Evolutionary conservation across 2,329 filamentous ascomycete genomes (phyloP).

Genomic region (Colletotrichum sublineola): DNA sequence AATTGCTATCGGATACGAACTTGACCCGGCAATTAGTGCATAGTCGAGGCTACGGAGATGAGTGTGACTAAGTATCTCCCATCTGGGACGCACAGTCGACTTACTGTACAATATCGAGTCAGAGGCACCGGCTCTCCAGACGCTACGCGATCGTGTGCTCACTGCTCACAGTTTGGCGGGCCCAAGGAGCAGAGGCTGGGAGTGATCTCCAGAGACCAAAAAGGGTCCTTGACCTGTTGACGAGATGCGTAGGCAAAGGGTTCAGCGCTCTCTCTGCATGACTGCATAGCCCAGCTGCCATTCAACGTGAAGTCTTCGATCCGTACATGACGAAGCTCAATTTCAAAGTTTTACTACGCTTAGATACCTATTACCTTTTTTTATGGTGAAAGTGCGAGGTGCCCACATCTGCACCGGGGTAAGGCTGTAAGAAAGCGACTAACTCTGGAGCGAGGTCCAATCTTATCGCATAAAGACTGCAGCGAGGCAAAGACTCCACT

Average conservation of each 20-base stretch:
- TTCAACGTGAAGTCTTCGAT: constrained; percentile 22
- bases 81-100: constrained; percentile 9
- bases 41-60: background rate
- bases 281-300: background rate
- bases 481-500: constrained; percentile 17
- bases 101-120: constrained; percentile 25
- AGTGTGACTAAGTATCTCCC: constrained; percentile 2
- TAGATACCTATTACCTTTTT: background rate
- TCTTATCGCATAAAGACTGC: constrained; percentile 15
- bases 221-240: constrained; percentile 12
- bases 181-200: constrained; percentile 14
- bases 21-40: background rate
- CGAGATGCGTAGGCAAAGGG: background rate
- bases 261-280: constrained; percentile 2
- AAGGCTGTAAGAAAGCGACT: constrained; percentile 26
- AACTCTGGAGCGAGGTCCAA: background rate
- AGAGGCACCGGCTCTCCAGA: constrained; percentile 25
- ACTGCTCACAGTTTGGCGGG: constrained; percentile 38
- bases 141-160: constrained; percentile 22
- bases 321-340: background rate
- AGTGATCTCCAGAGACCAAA: constrained; percentile 22
- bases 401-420: constrained; percentile 4
- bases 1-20: constrained; percentile 26
- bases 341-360: background rate
- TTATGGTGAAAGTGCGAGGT: constrained; percentile 13